Base-by-base conservation (phyloP, 805 yeast genomes). In the Ogataea corticis region DNA sequence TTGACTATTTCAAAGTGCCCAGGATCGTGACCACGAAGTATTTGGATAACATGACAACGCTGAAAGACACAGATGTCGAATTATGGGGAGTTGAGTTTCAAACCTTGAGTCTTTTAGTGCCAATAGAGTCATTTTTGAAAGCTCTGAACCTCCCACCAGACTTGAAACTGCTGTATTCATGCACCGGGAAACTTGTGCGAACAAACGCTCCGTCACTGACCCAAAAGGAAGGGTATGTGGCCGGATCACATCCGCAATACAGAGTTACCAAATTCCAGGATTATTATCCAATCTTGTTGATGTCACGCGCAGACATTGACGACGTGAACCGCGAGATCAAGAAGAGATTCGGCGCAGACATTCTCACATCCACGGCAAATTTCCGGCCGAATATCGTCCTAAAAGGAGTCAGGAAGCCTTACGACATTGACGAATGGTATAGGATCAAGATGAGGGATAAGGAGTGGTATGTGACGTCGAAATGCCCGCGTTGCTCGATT, bases 401-500 rank as follows among this genome's bases (percentile, higher is more conserved):
- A 12, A 36, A 36, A 13, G 55, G 56, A 1, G 41, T 41, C 3
- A 23, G 30, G n/a, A 41, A 14, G 3, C 55, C 59, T 4, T 52
- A 50, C 34, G 60, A 55, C 33, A 55, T 48, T 1, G 65, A 60
- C 40, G 49, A 47, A n/a, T 60, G 65, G 65, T 48, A 41, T 38
- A 41, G 44, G 18, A 52, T 57, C 40, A 37, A 43, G 4, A 48
- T 60, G 4, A 33, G 28, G 12, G 46, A 36, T 6, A 44, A 39
- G 10, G 45, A 46, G 14, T 60, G 63, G 63, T 28, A 52, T 10
- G 57, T 58, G 12, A 49, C 58, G 3, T 54, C 58, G n/a, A 60
- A 60, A 42, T 60, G 65, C 39, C 61, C 63, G 1, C 46, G 65
- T 25, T 60, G 65, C 29, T 43, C 57, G 7, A 47, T 60, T 34